phyloP scores from a whole-genome alignment of 129 eudicot genomes.

The Deinandra increscens region DNA sequence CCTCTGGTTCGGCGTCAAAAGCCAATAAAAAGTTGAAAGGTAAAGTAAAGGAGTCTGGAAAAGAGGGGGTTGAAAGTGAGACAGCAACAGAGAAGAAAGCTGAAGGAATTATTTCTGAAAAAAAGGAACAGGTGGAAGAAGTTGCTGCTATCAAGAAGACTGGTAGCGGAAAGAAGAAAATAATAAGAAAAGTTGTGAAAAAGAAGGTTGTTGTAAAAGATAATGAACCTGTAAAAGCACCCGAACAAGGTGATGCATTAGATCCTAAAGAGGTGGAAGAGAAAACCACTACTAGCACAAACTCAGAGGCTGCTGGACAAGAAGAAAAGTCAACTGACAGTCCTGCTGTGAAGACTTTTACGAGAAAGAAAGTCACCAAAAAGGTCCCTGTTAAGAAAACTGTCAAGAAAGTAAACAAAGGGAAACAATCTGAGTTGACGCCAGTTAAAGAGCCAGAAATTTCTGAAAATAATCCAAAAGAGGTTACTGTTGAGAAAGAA shows the following conservation, averaged over 20 bases:
- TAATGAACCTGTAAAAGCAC: slow-evolving; percentile 36
- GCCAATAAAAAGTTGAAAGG: slow-evolving; percentile 40
- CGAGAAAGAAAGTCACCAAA: slow-evolving; percentile 56
- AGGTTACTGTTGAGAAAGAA: slow-evolving; percentile 39
- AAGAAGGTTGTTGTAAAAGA: slow-evolving; percentile 54
- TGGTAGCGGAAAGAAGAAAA: slow-evolving; percentile 66
- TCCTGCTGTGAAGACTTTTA: slow-evolving; percentile 47
- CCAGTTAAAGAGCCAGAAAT: slow-evolving; percentile 46
- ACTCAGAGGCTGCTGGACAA: slow-evolving; percentile 39
- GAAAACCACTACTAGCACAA: slow-evolving; percentile 14
- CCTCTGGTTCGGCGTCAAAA: slow-evolving; percentile 34
- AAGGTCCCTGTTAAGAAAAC: slow-evolving; percentile 39
- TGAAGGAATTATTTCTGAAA: slow-evolving; percentile 34
- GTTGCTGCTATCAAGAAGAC: slow-evolving; percentile 37
- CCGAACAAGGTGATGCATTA: slow-evolving; percentile 34
- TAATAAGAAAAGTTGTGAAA: slow-evolving; percentile 68
- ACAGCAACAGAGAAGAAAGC: slow-evolving; percentile 40
- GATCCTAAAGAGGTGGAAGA: slow-evolving; percentile 38
- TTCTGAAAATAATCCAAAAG: slow-evolving; percentile 41
- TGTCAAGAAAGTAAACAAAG: slow-evolving; percentile 42
- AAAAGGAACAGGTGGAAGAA: slow-evolving; percentile 37
- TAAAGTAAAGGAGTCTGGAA: slow-evolving; percentile 38
- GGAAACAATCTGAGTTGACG: slow-evolving; percentile 31
- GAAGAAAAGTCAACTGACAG: slow-evolving; percentile 42
- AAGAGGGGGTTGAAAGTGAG: slow-evolving; percentile 38